Evolutionary conservation across 2,329 filamentous ascomycete genomes (phyloP).

Genomic region (Beauveria varroae): DNA sequence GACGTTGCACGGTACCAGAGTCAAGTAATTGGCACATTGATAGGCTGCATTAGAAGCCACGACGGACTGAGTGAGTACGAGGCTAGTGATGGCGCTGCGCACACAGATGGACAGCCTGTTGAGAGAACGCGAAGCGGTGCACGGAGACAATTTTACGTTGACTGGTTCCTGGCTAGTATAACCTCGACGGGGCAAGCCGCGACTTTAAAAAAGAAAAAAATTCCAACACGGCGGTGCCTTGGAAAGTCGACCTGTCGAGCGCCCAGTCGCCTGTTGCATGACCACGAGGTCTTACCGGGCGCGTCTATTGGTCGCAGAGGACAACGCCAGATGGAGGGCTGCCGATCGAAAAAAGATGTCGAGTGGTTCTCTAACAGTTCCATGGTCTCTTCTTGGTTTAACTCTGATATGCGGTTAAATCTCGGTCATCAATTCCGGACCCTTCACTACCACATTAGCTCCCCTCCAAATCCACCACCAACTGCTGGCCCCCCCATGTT

Average conservation of each 20-base stretch:
- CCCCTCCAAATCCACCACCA: neutral
- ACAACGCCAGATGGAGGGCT: neutral
- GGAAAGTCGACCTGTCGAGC: neutral
- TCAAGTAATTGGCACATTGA: neutral
- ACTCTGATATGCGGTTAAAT: constrained; percentile 8
- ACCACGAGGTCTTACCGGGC: constrained; percentile 8
- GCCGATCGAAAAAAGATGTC: neutral
- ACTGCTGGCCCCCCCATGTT: constrained; percentile 1
- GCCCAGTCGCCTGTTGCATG: constrained; percentile 7
- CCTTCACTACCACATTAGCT: neutral
- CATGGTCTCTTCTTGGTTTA: neutral
- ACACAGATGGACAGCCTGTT: neutral
- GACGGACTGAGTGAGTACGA: neutral
- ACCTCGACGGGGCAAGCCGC: neutral
- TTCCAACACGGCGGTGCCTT: neutral
- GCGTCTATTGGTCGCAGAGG: constrained; percentile 10
- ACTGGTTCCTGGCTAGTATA: neutral
- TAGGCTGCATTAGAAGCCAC: neutral
- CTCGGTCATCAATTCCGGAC: neutral
- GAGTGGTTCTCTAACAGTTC: neutral
- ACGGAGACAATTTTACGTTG: neutral
- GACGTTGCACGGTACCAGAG: neutral
- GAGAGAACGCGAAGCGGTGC: neutral
- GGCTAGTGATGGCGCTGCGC: neutral
- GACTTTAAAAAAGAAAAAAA: neutral